Percentiles rank a stretch among this genome's conserved stretches.
phyloP scores from a whole-genome alignment of 116 monocot species.

The Posidonia oceanica region DNA sequence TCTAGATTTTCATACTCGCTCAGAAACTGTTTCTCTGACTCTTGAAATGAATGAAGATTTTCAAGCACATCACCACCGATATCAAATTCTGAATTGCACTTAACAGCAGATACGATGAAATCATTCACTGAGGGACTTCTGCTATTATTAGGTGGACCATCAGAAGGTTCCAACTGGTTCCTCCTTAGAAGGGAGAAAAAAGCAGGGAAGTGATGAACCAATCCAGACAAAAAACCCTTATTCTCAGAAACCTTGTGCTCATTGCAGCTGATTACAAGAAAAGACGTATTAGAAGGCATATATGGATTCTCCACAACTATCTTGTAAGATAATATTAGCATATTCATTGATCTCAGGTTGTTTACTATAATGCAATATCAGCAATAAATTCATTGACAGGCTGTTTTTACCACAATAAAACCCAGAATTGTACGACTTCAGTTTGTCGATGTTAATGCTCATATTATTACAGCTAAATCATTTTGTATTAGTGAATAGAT shows the following conservation, averaged over 20 bases:
- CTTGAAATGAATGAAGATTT: constrained; percentile 8
- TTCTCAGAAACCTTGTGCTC: constrained; percentile 18
- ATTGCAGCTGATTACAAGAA: constrained; percentile 26
- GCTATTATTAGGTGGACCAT: neutral
- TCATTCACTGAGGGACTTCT: neutral
- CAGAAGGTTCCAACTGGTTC: constrained; percentile 13
- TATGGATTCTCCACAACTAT: neutral
- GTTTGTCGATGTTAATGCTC: too few species aligned
- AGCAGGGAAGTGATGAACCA: constrained; percentile 50
- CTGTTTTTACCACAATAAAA: too few species aligned
- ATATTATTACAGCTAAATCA: too few species aligned
- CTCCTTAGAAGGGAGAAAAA: constrained; percentile 37
- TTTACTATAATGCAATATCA: too few species aligned
- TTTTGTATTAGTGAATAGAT: too few species aligned
- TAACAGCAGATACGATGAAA: constrained; percentile 2
- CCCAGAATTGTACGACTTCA: too few species aligned
- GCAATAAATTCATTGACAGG: too few species aligned
- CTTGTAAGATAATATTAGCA: neutral
- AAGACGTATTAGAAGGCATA: constrained; percentile 7
- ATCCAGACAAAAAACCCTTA: constrained; percentile 43
- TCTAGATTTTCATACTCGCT: neutral
- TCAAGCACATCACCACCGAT: constrained; percentile 3
- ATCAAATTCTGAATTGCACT: neutral
- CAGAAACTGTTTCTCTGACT: neutral
- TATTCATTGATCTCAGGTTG: too few species aligned